Base-by-base conservation (phyloP, 1,284 basidiomycete species). In the Trametes sp. region DNA sequence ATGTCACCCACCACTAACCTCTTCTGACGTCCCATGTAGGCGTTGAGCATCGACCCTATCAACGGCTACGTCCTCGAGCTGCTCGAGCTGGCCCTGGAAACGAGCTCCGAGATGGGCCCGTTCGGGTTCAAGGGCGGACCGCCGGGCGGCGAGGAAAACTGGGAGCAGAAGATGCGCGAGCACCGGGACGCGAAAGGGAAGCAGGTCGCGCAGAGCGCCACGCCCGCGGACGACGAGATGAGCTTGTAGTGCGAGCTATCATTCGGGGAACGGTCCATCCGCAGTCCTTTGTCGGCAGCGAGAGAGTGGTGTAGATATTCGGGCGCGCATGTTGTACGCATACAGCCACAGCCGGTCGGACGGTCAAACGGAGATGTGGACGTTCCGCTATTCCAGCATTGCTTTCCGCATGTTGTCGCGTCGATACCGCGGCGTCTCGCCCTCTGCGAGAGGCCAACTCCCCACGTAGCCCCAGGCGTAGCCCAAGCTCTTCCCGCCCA, bases 31-130 rank as follows among this genome's bases (percentile, higher is more conserved):
- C n/a, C n/a, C n/a, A n/a, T n/a, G n/a, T n/a, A 95, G 88, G 90
- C 95, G 0, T 79, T 98, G 46, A 90, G 92, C 57, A 83, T 98
- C 59, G 86, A 93, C 59, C 94, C 95, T 0, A 91, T 95, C 65
- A 96, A 98, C 70, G 85, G 90, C 1, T 90, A 95, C 72, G 84
- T 94, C 24, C 87, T 96, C 31, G 92, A 95, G 61, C 79, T 98
- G 52, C 84, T 98, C 44, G 92, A 95, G 66, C 84, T 94, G 67
- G 94, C 94, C 0, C 82, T 98, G 23, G 88, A 93, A 36, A 59
- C 70, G 16, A 73, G 72, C 56, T 66, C 65, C 16, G 69, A 68
- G 19, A 57, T 60, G 49, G 69, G 68, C 16, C 63, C 68, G 4
- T 72, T 70, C 51, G 64, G 65, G 9, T 35, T 53, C 35, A 72